Evolutionary conservation across 2,329 filamentous ascomycete species (phyloP), one percentile per base, ranked within the genome.

Genomic region (Cylindrodendrum hubeiense): DNA sequence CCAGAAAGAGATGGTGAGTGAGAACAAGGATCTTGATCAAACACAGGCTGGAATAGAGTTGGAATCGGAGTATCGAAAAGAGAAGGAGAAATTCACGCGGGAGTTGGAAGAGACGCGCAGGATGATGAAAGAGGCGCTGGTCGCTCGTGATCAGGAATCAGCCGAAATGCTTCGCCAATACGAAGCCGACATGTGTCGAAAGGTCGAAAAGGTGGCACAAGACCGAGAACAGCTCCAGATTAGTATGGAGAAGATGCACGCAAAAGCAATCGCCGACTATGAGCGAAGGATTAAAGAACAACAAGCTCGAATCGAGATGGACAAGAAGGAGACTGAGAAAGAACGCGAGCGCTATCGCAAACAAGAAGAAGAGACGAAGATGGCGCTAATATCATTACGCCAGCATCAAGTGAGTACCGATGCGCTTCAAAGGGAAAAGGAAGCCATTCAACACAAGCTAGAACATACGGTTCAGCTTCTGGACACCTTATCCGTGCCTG

Each of bases 1-100:
- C 47, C 47, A 51, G 47, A 33, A 63, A 17, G 63, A 66, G 33
- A 66, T 66, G 63, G 63, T 61, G 0, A 63, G 49, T 19, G 60
- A 63, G 4, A 46, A 54, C 19, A 66, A 63, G 39, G 26, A 52
- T 1, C 52, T 66, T 22, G 55, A 66, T 30, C 30, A 63, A 12
- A 66, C 63, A 5, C 34, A 39, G 10, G 63, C 63, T 2, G 63
- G 63, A 1, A 57, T 41, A 10, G 59, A 58, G 30, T 39, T 66
- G 5, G 60, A 58, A 43, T 21, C 37, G 10, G 59, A 58, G 6
- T 51, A 63, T 24, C 21, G 21, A 26, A 33, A 39, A 7, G 30
- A 58, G 24, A 58, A 39, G 30, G 52, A 66, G 12, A 30, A 53
- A 47, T 55, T 58, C 22, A 19, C 51, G 8, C 57, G 30, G 33